Conservation (phyloP, 139 green algal species). For the Chlamydomonas sp. region DNA sequence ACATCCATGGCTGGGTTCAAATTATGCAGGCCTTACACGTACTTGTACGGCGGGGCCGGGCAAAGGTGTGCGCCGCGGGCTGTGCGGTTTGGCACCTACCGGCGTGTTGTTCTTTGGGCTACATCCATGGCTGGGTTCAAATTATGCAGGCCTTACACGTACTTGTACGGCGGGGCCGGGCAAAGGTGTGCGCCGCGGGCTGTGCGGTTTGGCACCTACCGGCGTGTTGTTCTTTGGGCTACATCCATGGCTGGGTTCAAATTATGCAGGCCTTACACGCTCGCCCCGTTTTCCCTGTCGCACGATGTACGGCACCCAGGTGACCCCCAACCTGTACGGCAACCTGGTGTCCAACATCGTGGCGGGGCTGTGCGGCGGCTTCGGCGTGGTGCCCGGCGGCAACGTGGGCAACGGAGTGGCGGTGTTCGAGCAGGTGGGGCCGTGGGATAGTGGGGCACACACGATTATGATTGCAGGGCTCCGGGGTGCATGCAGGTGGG, state of each 20-base stretch:
- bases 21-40: too few species aligned
- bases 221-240: background rate
- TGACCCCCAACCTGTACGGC: conserved; percentile 89
- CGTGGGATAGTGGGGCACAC: background rate
- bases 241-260: background rate
- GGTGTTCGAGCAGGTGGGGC: conserved; percentile 65
- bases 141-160: too few species aligned
- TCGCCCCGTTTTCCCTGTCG: too few species aligned
- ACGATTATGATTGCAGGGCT: too few species aligned
- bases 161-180: too few species aligned
- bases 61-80: too few species aligned
- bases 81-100: conserved; percentile 34
- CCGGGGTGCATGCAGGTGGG: too few species aligned
- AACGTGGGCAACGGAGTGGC: conserved; percentile 80
- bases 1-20: background rate
- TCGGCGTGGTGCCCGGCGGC: conserved; percentile 83
- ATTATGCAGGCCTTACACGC: too few species aligned
- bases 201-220: conserved; percentile 34
- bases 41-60: too few species aligned
- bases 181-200: too few species aligned
- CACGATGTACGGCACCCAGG: background rate
- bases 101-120: background rate
- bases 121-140: background rate
- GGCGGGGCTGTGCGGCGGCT: conserved; percentile 91
- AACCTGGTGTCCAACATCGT: conserved; percentile 94